Base-by-base conservation (phyloP, 768 basidiomycete species). In the Vararia minispora region DNA sequence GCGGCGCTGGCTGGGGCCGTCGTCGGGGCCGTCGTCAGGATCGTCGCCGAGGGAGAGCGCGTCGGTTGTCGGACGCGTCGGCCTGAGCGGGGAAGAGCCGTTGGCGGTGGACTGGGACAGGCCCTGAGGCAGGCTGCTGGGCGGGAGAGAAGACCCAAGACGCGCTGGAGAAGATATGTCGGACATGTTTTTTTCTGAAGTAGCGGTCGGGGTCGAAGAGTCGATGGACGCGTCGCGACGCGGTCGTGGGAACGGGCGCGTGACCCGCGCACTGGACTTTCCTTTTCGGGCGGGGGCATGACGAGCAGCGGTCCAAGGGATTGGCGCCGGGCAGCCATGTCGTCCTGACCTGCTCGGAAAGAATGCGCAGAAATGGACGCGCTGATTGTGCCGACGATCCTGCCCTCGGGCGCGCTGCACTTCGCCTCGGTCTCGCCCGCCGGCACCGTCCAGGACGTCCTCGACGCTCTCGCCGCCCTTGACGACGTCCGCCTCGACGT, bases 391-490 rank as follows among this genome's bases (percentile, higher is more conserved):
- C 79, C 85, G 1, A 69, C 69, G 13, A 52, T 79, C 27, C 56
- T 81, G 24, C 65, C 77, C 8, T 68, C 66, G 34, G 75, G 75
- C 13, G 64, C 71, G 35, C 54, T 80, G 39, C 72, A 76, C 45
- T 80, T 86, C 50, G 74, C 72, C 1, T 69, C 77, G 27, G 62
- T 83, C 43, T 53, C 52, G 9, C 48, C 65, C 24, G 58, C 72
- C 43, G 76, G 72, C 25, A 72, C 65, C 0, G 74, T 69, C 14
- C 63, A 74, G 49, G 74, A 80, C 48, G 72, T 84, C 7, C 63
- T 86, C 28, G 60, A 73, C 36, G 53, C 56, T 25, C 60, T 86
- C 31, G 52, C 69, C 26, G 49, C 53, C 10, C 48, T 61, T 18
- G 67, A 71, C 16, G 70, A 72, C 16, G 64, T 79, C 41, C 69